Percentiles rank a stretch among this genome's conserved stretches.
Evolutionary conservation across 257 asterid genomes (phyloP).

Genomic region (Nicotiana sylvestris): DNA sequence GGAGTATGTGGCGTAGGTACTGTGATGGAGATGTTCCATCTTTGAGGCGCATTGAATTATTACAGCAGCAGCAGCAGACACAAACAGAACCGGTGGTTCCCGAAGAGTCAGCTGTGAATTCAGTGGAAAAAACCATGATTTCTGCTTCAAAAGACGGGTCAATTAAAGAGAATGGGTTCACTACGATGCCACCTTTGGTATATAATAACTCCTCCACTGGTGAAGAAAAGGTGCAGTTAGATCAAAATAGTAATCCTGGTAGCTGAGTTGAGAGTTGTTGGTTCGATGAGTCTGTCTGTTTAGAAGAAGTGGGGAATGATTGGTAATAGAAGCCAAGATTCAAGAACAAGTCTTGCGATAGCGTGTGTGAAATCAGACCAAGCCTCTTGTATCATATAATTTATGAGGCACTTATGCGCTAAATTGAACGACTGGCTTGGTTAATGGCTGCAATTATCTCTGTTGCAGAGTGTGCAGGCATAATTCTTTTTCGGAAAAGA

Average conservation of each 20-base stretch:
- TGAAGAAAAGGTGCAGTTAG: constrained; percentile 39
- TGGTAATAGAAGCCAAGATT: constrained; percentile 12
- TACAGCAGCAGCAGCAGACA: constrained; percentile 33
- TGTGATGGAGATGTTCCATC: constrained; percentile 88
- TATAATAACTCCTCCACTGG: constrained; percentile 18
- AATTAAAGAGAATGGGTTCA: constrained; percentile 53
- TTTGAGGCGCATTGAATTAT: constrained; percentile 44
- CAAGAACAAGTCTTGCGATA: constrained; percentile 10
- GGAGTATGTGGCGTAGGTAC: constrained; percentile 79
- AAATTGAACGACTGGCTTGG: constrained; percentile 12
- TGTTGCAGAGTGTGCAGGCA: constrained; percentile 22
- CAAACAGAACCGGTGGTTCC: constrained; percentile 14
- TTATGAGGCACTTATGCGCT: constrained; percentile 30
- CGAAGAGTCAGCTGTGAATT: constrained; percentile 29
- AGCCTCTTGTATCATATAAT: constrained; percentile 44
- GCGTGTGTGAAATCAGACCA: constrained; percentile 9
- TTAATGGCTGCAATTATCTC: constrained; percentile 23
- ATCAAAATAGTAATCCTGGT: constrained; percentile 14
- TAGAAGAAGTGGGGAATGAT: constrained; percentile 5
- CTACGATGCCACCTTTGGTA: not conserved
- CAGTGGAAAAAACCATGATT: constrained; percentile 26
- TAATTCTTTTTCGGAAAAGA: constrained; percentile 21
- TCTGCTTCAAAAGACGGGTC: constrained; percentile 26
- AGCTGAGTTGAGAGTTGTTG: constrained; percentile 15
- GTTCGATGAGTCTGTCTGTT: not conserved